A percentile compares a stretch with the other conserved stretches of the same genome.
Conservation (phyloP, 2,329 filamentous ascomycete genomes). For the Pseudogymnoascus destructans region DNA sequence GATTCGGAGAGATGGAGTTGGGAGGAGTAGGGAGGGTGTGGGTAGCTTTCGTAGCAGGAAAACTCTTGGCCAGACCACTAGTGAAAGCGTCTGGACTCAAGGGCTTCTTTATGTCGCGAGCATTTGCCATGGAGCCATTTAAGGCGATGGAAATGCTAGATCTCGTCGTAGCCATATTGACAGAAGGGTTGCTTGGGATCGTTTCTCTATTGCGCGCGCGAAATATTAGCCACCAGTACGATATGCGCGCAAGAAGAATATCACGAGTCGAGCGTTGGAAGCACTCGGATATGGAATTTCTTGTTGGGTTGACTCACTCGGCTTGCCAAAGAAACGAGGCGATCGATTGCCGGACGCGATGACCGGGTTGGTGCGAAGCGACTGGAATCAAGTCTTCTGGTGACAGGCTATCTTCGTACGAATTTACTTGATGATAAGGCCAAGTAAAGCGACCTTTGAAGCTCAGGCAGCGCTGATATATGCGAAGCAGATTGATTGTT, state of each 20-base stretch:
- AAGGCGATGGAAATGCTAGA: slow-evolving; percentile 27
- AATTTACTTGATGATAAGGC: not conserved
- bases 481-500: slow-evolving; percentile 25
- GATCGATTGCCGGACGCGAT: slow-evolving; percentile 38
- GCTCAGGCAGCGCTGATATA: not conserved
- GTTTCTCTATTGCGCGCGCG: slow-evolving; percentile 26
- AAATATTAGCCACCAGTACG: not conserved
- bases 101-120: slow-evolving; percentile 51
- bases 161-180: slow-evolving; percentile 51
- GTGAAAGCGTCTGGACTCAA: slow-evolving; percentile 55
- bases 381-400: slow-evolving; percentile 26
- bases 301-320: slow-evolving; percentile 7
- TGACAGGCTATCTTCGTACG: slow-evolving; percentile 1
- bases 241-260: not conserved
- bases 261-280: not conserved
- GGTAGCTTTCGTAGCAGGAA: slow-evolving; percentile 40
- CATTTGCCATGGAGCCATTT: slow-evolving; percentile 13
- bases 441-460: slow-evolving; percentile 5
- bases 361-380: slow-evolving; percentile 47
- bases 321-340: slow-evolving; percentile 9
- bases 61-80: slow-evolving; percentile 56
- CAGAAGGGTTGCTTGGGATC: slow-evolving; percentile 16
- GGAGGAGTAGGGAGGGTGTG: slow-evolving; percentile 75
- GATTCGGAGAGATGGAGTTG: slow-evolving; percentile 82
- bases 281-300: not conserved